Evolutionary conservation across 2,329 filamentous ascomycete genomes (phyloP).

Genomic region (Neonectria magnoliae): DNA sequence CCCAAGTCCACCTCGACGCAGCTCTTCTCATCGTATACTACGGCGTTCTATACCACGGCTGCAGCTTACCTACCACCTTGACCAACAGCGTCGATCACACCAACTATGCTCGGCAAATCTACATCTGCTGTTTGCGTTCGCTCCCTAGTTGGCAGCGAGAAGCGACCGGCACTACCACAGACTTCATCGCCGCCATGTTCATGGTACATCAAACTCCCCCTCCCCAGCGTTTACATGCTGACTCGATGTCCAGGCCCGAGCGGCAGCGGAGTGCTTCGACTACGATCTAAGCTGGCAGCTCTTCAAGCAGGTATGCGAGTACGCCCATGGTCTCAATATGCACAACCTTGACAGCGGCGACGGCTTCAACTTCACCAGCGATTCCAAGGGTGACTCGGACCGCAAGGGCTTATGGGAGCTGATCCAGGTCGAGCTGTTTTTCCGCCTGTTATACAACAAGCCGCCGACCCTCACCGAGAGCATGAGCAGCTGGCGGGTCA

Average conservation of each 20-base stretch:
- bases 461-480: not conserved
- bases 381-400: conserved; percentile 2
- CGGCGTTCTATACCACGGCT: conserved; percentile 19
- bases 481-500: conserved; percentile 17
- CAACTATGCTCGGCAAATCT: conserved; percentile 1
- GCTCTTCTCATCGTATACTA: conserved; percentile 46
- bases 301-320: conserved; percentile 13
- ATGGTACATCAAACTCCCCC: not conserved
- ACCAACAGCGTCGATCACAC: not conserved
- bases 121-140: conserved; percentile 14
- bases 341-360: conserved; percentile 15
- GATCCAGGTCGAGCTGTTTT: conserved; percentile 18
- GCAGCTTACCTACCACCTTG: conserved; percentile 2
- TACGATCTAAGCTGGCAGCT: conserved; percentile 18
- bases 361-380: not conserved
- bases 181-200: conserved; percentile 13
- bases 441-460: conserved; percentile 14
- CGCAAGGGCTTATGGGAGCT: conserved; percentile 19
- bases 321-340: conserved; percentile 20
- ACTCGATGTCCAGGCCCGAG: not conserved
- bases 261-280: conserved; percentile 13
- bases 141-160: conserved; percentile 17
- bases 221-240: not conserved
- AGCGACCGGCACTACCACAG: conserved; percentile 8
- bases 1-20: conserved; percentile 45